phyloP scores from a whole-genome alignment of 805 yeast species.

The Candida maltosa region DNA sequence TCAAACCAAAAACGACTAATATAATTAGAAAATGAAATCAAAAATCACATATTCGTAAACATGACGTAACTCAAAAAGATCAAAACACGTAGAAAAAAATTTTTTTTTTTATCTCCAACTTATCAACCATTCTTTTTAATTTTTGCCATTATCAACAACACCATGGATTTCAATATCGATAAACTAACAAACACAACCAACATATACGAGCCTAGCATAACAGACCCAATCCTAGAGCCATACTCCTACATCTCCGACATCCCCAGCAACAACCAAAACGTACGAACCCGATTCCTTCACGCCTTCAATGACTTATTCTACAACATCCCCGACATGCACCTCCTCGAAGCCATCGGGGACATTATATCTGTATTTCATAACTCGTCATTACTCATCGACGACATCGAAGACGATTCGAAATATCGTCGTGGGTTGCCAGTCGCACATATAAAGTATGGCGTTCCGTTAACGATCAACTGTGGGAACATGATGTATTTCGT shows the following conservation, averaged over 20 bases:
- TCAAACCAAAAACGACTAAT: no score
- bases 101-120: no score
- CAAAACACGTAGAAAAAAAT: no score
- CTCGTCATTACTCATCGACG: conserved; percentile 58
- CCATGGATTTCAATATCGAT: no score
- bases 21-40: no score
- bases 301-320: conserved; percentile 34
- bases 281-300: conserved; percentile 25
- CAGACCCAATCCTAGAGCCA: no score
- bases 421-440: conserved; percentile 75
- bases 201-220: no score
- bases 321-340: conserved; percentile 19
- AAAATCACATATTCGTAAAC: no score
- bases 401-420: conserved; percentile 76
- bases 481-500: conserved; percentile 80
- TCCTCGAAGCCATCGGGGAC: conserved; percentile 24
- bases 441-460: conserved; percentile 75
- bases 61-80: no score
- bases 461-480: conserved; percentile 76
- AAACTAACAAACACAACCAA: no score
- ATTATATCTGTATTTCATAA: conserved; percentile 33
- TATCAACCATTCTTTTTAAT: no score
- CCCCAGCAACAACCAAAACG: conserved; percentile 31
- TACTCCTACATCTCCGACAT: conserved; percentile 27
- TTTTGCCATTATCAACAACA: no score